Evolutionary conservation across 176 grass and related monocot genomes (phyloP).

Genomic region (Aegilops umbellulata): DNA sequence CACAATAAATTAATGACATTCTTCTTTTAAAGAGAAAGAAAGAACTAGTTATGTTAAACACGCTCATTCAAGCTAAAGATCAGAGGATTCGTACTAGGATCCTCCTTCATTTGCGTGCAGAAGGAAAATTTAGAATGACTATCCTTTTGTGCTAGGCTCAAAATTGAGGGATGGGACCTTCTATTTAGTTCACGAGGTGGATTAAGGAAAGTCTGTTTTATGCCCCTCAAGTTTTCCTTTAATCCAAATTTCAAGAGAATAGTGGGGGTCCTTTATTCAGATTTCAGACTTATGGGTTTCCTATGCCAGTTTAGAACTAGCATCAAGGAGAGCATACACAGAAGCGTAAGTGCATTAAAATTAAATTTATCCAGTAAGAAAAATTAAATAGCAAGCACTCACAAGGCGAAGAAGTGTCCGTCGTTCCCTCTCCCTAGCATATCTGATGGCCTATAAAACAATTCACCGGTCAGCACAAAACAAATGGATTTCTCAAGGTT

Average conservation of each 20-base stretch:
- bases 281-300: neutral
- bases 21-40: neutral
- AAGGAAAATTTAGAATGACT: neutral
- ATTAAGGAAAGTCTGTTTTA: neutral
- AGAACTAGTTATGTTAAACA: neutral
- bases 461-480: conserved; percentile 19
- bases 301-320: neutral
- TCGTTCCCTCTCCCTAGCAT: conserved; percentile 80
- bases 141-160: neutral
- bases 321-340: neutral
- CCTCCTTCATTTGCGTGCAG: neutral
- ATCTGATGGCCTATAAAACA: conserved; percentile 68
- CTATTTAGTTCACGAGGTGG: neutral
- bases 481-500: neutral
- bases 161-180: neutral
- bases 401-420: conserved; percentile 87
- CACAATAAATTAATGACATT: neutral
- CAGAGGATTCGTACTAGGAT: neutral
- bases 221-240: neutral
- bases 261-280: neutral
- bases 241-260: neutral
- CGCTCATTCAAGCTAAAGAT: neutral
- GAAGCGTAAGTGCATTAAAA: neutral
- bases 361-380: conserved; percentile 1
- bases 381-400: conserved; percentile 34